These are phyloP conservation scores for Plantago major DNA, from an alignment of 257 asterid genomes.

Conservation along the genomic window DNA sequence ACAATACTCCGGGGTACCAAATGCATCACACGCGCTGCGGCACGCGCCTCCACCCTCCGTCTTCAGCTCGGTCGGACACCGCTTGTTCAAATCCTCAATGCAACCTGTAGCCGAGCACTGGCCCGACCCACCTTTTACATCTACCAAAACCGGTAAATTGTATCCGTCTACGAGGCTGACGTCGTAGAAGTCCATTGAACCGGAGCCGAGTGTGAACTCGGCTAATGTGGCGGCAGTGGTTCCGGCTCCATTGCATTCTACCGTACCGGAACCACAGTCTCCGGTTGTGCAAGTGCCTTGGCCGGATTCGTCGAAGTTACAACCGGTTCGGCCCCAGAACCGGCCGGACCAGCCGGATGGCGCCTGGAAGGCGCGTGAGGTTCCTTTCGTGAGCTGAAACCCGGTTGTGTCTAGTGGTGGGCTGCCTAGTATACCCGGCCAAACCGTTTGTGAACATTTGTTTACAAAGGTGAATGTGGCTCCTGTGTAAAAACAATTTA, in stretches of 20 bases:
- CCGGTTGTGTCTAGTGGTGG: constrained; percentile 56
- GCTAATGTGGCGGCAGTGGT: constrained; percentile 71
- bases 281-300: constrained; percentile 63
- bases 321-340: constrained; percentile 75
- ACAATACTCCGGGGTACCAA: constrained; percentile 54
- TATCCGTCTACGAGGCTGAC: constrained; percentile 81
- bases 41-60: constrained; percentile 56
- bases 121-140: constrained; percentile 58
- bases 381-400: constrained; percentile 50
- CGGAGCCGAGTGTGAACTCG: constrained; percentile 80
- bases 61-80: constrained; percentile 60
- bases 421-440: constrained; percentile 71
- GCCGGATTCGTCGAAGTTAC: constrained; percentile 48
- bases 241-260: constrained; percentile 75
- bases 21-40: constrained; percentile 73
- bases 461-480: constrained; percentile 62
- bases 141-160: constrained; percentile 68
- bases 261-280: constrained; percentile 61
- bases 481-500: constrained; percentile 11
- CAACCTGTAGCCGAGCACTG: constrained; percentile 66
- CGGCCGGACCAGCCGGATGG: constrained; percentile 89
- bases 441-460: constrained; percentile 60
- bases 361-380: constrained; percentile 52
- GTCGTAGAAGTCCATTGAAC: constrained; percentile 70
- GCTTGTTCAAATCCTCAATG: constrained; percentile 46